phyloP scores from a whole-genome alignment of 2,329 filamentous ascomycete genomes.

The Pseudomassariella vexata region DNA sequence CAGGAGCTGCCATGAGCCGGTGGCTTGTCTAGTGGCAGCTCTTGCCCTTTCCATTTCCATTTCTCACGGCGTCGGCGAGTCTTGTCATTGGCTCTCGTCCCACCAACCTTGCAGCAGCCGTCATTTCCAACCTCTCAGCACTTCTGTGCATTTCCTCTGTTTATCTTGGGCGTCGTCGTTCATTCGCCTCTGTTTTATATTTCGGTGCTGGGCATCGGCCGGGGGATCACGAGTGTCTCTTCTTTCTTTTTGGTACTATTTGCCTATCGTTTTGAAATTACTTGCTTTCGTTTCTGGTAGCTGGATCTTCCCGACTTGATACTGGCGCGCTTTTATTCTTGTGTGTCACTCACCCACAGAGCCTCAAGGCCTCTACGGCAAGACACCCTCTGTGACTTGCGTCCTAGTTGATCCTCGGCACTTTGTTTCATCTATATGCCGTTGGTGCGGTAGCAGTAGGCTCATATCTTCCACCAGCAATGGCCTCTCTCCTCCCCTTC shows the following conservation, averaged over 20 bases:
- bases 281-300: too few species aligned
- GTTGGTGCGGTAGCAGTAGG: conserved; percentile 1
- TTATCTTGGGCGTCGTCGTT: conserved; percentile 1
- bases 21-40: neutral
- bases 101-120: neutral
- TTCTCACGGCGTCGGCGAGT: neutral
- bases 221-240: too few species aligned
- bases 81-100: neutral
- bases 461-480: neutral
- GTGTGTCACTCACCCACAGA: too few species aligned
- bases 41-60: neutral
- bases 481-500: conserved; percentile 6
- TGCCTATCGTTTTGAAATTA: too few species aligned
- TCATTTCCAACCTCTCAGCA: conserved; percentile 1
- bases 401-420: too few species aligned
- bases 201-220: neutral
- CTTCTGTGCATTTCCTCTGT: conserved; percentile 4
- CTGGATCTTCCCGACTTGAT: too few species aligned
- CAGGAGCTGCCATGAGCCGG: neutral
- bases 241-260: too few species aligned
- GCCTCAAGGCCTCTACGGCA: too few species aligned
- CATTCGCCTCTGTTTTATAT: conserved; percentile 1
- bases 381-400: too few species aligned
- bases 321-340: too few species aligned
- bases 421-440: too few species aligned